Percentiles rank a stretch among this genome's conserved stretches.
Evolutionary conservation across 371 early-diverging fungal genomes (phyloP).

Genomic region (Mucor plumbeus): DNA sequence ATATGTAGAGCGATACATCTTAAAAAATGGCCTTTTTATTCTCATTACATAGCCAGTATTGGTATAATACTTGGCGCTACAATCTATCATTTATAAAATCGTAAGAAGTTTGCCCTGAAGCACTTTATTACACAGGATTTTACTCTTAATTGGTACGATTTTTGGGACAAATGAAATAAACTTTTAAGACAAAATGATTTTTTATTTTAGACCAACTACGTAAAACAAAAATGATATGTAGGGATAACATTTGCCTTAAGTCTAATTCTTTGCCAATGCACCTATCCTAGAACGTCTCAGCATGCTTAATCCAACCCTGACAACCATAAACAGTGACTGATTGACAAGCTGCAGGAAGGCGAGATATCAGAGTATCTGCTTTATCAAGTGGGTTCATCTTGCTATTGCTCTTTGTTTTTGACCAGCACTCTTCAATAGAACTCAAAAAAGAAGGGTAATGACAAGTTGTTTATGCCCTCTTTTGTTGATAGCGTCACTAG

Average conservation of each 20-base stretch:
- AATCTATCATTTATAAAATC: too few species aligned
- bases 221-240: background rate
- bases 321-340: constrained; percentile 12
- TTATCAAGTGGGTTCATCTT: constrained; percentile 16
- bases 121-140: too few species aligned
- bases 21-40: too few species aligned
- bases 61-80: too few species aligned
- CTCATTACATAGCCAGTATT: too few species aligned
- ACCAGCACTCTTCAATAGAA: constrained; percentile 16
- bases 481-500: too few species aligned
- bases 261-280: constrained; percentile 1
- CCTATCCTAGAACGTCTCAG: background rate
- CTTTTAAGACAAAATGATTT: constrained; percentile 7
- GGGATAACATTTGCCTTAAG: constrained; percentile 4
- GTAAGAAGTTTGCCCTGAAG: too few species aligned
- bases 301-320: background rate
- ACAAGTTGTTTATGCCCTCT: too few species aligned
- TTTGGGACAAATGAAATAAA: constrained; percentile 5
- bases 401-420: constrained; percentile 16
- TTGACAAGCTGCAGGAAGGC: constrained; percentile 14
- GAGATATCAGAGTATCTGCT: constrained; percentile 9
- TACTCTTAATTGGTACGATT: too few species aligned
- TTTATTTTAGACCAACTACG: background rate
- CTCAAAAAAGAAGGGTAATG: too few species aligned
- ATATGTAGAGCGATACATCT: too few species aligned